Evolutionary conservation across 2,329 filamentous ascomycete species (phyloP).

Genomic region (Aspergillus carbonarius): DNA sequence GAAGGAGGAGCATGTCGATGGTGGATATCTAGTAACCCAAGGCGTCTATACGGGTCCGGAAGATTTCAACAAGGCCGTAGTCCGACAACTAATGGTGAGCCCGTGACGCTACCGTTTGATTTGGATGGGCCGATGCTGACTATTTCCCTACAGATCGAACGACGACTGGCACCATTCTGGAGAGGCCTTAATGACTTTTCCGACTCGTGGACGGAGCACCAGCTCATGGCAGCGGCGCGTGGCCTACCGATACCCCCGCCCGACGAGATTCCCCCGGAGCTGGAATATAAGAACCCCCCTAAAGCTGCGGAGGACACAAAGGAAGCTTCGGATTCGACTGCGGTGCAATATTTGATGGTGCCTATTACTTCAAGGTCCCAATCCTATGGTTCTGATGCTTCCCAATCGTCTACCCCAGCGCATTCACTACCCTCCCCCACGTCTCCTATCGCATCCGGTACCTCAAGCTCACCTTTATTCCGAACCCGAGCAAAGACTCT

Average conservation of each 20-base stretch:
- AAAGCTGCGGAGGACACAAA: constrained; percentile 45
- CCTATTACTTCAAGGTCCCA: constrained; percentile 75
- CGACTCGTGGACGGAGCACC: constrained; percentile 87
- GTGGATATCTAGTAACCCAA: constrained; percentile 89
- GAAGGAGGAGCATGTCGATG: constrained; percentile 88
- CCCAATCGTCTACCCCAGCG: constrained; percentile 61
- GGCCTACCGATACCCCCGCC: constrained; percentile 80
- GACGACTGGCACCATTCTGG: constrained; percentile 92
- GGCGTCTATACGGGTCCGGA: constrained; percentile 90
- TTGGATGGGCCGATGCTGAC: constrained; percentile 19
- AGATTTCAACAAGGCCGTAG: constrained; percentile 86
- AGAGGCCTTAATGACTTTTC: constrained; percentile 86
- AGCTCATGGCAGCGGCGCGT: constrained; percentile 86
- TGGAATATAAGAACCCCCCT: constrained; percentile 54
- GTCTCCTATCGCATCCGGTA: constrained; percentile 53
- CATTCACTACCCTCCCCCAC: constrained; percentile 61
- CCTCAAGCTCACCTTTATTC: constrained; percentile 60
- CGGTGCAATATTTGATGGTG: constrained; percentile 71
- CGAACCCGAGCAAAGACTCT: constrained; percentile 86
- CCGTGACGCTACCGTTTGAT: not conserved
- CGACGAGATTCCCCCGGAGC: constrained; percentile 76
- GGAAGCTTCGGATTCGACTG: constrained; percentile 54
- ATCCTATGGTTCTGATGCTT: constrained; percentile 74
- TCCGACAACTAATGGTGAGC: constrained; percentile 83
- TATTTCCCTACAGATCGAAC: constrained; percentile 71